Evolutionary conservation across 2,329 filamentous ascomycete genomes (phyloP).

Genomic region (Dactylellina cionopaga): DNA sequence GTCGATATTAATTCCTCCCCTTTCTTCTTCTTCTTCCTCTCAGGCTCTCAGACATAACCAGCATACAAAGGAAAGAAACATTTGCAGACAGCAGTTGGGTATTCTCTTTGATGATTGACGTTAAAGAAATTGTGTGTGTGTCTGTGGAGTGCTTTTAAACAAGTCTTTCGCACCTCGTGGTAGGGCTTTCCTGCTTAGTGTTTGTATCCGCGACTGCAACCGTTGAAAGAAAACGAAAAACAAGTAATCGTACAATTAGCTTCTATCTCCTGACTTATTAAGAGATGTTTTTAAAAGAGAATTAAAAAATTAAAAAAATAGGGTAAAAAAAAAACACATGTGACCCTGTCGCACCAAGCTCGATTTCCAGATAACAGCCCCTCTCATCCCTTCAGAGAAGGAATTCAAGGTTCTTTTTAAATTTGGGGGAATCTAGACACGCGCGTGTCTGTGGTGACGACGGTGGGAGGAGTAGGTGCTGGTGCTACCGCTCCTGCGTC

Average conservation of each 20-base stretch:
- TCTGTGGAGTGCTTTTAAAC: not conserved
- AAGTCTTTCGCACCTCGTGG: too few species aligned
- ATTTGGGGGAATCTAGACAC: slow-evolving; percentile 27
- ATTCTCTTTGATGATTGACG: not conserved
- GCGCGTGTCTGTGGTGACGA: slow-evolving; percentile 47
- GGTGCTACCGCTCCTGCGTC: slow-evolving; percentile 46
- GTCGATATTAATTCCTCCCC: too few species aligned
- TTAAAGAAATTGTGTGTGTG: not conserved
- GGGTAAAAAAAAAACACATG: too few species aligned
- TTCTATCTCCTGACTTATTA: slow-evolving; percentile 6
- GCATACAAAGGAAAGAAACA: not conserved
- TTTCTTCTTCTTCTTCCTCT: not conserved
- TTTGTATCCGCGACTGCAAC: slow-evolving; percentile 39
- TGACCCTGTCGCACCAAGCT: slow-evolving; percentile 30
- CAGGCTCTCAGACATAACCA: not conserved
- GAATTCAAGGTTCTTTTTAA: not conserved
- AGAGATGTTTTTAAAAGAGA: not conserved
- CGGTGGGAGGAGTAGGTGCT: slow-evolving; percentile 49
- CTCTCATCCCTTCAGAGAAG: not conserved
- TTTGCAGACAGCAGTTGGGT: not conserved
- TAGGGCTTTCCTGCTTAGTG: too few species aligned
- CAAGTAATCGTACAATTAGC: slow-evolving; percentile 17
- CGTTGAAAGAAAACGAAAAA: slow-evolving; percentile 4
- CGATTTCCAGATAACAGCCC: not conserved
- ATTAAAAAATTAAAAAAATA: not conserved